Percentiles rank a stretch among this genome's conserved stretches.
These are phyloP conservation scores for Gryganskiella cystojenkinii DNA, from an alignment of 192 early-diverging fungal species.

Conservation along the genomic window DNA sequence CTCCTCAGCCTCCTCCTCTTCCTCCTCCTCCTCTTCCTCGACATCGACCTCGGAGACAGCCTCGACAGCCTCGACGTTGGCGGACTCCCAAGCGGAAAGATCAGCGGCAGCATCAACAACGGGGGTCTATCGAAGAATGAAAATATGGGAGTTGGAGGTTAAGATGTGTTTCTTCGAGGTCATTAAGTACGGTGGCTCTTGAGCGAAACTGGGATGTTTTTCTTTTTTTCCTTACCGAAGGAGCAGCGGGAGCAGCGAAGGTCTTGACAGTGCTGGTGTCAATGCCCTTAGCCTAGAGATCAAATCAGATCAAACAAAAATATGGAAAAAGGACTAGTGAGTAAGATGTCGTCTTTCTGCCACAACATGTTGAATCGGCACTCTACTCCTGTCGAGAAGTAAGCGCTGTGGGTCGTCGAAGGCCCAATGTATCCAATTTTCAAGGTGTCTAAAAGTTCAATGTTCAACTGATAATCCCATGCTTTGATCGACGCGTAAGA, in stretches of 20 bases:
- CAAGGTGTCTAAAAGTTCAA: too few relatives aligned
- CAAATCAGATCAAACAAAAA: background rate
- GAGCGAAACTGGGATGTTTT: background rate
- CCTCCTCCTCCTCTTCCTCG: conserved; percentile 40
- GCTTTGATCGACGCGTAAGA: too few relatives aligned
- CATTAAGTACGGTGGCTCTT: background rate
- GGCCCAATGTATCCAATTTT: too few relatives aligned
- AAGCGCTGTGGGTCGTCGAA: too few relatives aligned
- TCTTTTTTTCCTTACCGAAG: conserved; percentile 34
- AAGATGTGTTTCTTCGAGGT: background rate
- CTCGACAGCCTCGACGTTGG: conserved; percentile 32
- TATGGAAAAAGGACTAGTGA: background rate
- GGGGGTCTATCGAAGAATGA: conserved; percentile 7
- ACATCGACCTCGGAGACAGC: conserved; percentile 15
- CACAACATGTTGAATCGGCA: background rate
- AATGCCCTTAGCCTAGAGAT: conserved; percentile 33
- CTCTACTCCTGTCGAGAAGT: too few relatives aligned
- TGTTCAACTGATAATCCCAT: too few relatives aligned
- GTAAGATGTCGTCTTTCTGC: background rate
- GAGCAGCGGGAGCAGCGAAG: conserved; percentile 32
- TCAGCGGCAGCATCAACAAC: conserved; percentile 34
- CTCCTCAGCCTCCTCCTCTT: conserved; percentile 29
- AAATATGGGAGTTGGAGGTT: background rate
- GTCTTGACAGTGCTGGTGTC: conserved; percentile 35
- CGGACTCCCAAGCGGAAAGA: conserved; percentile 35